phyloP scores from a whole-genome alignment of 2,329 filamentous ascomycete species.

The Fusarium temperatum region DNA sequence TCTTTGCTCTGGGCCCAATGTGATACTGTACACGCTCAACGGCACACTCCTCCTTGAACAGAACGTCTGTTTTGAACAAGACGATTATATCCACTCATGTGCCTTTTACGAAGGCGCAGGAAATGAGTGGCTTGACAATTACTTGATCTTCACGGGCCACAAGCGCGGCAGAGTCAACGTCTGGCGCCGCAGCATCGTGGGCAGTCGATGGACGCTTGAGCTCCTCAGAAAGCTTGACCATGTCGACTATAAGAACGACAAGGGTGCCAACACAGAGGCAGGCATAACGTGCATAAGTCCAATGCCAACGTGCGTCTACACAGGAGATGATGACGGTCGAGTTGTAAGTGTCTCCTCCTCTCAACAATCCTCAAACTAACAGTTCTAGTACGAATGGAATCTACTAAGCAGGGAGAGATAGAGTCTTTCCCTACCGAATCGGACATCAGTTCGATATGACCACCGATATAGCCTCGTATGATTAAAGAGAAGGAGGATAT shows the following conservation, averaged over 20 bases:
- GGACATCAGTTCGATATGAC: slow-evolving; percentile 28
- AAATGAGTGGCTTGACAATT: slow-evolving; percentile 90
- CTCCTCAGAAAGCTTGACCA: slow-evolving; percentile 86
- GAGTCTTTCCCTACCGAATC: slow-evolving; percentile 45
- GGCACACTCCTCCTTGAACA: slow-evolving; percentile 84
- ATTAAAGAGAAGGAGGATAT: neutral
- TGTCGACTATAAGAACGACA: slow-evolving; percentile 71
- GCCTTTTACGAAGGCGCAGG: slow-evolving; percentile 92
- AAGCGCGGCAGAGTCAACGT: slow-evolving; percentile 84
- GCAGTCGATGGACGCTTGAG: slow-evolving; percentile 77
- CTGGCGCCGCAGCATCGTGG: slow-evolving; percentile 66
- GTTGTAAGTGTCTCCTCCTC: slow-evolving; percentile 66
- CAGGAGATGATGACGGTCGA: slow-evolving; percentile 90
- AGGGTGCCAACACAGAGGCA: slow-evolving; percentile 65
- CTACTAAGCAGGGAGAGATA: slow-evolving; percentile 66
- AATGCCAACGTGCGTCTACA: slow-evolving; percentile 86
- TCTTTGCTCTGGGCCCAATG: slow-evolving; percentile 78
- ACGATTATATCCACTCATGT: slow-evolving; percentile 82
- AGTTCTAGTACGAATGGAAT: slow-evolving; percentile 69
- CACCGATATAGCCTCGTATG: slow-evolving; percentile 24
- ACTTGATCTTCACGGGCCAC: slow-evolving; percentile 90
- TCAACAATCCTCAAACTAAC: slow-evolving; percentile 1
- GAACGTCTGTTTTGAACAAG: slow-evolving; percentile 74
- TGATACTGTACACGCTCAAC: slow-evolving; percentile 87
- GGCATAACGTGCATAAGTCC: slow-evolving; percentile 88